Conservation (phyloP, 1,284 basidiomycete species). For the Anthracocystis panici-leucophaei region DNA sequence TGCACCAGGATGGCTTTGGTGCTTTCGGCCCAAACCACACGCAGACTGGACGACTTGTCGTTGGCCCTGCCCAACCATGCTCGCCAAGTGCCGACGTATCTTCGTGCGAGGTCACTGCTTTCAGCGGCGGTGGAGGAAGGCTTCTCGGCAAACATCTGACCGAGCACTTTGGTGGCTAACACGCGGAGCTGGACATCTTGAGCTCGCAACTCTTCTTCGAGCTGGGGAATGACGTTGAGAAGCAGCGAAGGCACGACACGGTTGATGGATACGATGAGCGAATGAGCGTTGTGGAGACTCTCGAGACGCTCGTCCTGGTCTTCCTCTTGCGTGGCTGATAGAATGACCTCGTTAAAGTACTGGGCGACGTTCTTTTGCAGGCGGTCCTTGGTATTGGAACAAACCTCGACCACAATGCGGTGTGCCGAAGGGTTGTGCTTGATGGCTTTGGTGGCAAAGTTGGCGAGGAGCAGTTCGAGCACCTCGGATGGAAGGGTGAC, state of each 20-base stretch:
- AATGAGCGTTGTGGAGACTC: slow-evolving; percentile 78
- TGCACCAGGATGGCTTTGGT: slow-evolving; percentile 72
- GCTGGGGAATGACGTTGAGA: slow-evolving; percentile 88
- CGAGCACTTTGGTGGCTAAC: slow-evolving; percentile 85
- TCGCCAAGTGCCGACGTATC: slow-evolving; percentile 86
- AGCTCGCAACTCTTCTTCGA: slow-evolving; percentile 88
- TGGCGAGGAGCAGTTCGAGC: slow-evolving; percentile 83
- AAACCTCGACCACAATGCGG: slow-evolving; percentile 87
- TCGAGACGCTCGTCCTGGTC: slow-evolving; percentile 56
- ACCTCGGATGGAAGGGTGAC: slow-evolving; percentile 80
- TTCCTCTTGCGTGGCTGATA: slow-evolving; percentile 70
- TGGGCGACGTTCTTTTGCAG: slow-evolving; percentile 88
- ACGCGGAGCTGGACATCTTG: slow-evolving; percentile 80
- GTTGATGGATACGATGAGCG: slow-evolving; percentile 86
- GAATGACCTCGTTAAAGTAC: slow-evolving; percentile 70
- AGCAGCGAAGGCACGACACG: slow-evolving; percentile 83
- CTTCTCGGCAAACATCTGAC: slow-evolving; percentile 82
- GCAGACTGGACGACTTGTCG: slow-evolving; percentile 80
- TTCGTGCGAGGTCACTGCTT: slow-evolving; percentile 76
- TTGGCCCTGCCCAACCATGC: slow-evolving; percentile 84
- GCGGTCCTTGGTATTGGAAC: slow-evolving; percentile 84
- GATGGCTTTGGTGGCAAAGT: slow-evolving; percentile 82
- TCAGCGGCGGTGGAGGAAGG: slow-evolving; percentile 36
- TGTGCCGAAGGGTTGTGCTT: slow-evolving; percentile 74
- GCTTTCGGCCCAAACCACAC: slow-evolving; percentile 83